phyloP scores from a whole-genome alignment of 208 protist species.

The Polymyxa betae region DNA sequence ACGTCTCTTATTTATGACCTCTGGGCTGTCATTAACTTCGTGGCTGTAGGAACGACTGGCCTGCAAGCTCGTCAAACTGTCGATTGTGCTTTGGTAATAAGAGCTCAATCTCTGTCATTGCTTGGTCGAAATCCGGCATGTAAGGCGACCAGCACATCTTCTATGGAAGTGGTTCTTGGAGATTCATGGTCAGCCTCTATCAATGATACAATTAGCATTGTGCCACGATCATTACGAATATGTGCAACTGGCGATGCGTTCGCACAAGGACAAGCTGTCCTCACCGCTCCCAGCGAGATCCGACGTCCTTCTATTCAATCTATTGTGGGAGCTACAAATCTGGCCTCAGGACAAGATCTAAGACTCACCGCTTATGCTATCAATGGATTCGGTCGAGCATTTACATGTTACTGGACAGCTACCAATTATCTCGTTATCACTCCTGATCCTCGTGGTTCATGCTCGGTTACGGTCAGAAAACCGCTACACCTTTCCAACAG shows the following conservation, averaged over 20 bases:
- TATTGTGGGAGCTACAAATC: background rate
- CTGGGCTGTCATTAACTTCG: background rate
- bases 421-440: background rate
- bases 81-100: background rate
- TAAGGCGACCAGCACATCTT: background rate
- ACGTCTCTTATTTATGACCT: background rate
- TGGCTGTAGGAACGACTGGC: background rate
- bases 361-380: background rate
- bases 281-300: background rate
- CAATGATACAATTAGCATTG: background rate
- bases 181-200: background rate
- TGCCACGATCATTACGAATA: background rate
- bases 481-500: background rate
- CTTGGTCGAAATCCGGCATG: background rate
- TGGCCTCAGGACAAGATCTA: background rate
- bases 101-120: background rate
- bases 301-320: background rate
- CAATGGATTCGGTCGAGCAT: background rate
- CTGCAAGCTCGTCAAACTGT: background rate
- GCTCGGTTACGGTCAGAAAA: background rate
- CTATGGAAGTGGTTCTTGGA: background rate
- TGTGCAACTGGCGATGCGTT: background rate
- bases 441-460: background rate
- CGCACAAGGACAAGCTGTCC: background rate
- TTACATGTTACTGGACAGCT: conserved; percentile 9